phyloP scores from a whole-genome alignment of 805 yeast genomes.

The Ogataea pini region DNA sequence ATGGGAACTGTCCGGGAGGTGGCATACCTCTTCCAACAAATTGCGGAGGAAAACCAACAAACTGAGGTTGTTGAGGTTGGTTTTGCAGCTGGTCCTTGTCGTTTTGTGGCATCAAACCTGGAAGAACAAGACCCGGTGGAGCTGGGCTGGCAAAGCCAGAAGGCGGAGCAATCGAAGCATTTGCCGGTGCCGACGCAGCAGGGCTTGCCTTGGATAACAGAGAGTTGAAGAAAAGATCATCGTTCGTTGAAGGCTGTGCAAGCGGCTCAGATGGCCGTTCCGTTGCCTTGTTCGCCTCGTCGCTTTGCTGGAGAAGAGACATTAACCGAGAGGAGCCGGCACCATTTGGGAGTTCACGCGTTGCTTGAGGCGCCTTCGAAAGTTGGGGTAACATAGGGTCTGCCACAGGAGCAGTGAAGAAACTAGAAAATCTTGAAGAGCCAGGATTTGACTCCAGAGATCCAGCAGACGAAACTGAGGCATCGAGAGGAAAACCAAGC shows the following conservation, averaged over 20 bases:
- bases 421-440: conserved; percentile 30
- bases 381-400: conserved; percentile 17
- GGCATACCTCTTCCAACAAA: background rate
- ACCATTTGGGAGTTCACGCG: conserved; percentile 27
- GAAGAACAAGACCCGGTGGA: conserved; percentile 8
- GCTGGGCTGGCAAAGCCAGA: conserved; percentile 3
- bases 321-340: conserved; percentile 38
- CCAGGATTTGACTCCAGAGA: conserved; percentile 7
- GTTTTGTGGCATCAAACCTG: conserved; percentile 7
- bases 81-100: conserved; percentile 12
- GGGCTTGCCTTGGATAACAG: conserved; percentile 38
- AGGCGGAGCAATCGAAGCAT: background rate
- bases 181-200: conserved; percentile 14
- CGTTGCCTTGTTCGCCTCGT: background rate
- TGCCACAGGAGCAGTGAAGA: conserved; percentile 22
- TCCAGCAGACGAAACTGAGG: conserved; percentile 8
- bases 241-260: conserved; percentile 7
- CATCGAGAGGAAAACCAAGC: conserved; percentile 5
- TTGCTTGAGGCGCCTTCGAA: background rate
- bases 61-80: conserved; percentile 6
- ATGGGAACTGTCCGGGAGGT: conserved; percentile 8
- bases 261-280: background rate
- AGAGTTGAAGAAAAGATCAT: conserved; percentile 49
- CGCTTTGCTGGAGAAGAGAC: conserved; percentile 28
- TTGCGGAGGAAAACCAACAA: conserved; percentile 8